Conservation (phyloP, 805 yeast genomes). For the Candida verbasci region DNA sequence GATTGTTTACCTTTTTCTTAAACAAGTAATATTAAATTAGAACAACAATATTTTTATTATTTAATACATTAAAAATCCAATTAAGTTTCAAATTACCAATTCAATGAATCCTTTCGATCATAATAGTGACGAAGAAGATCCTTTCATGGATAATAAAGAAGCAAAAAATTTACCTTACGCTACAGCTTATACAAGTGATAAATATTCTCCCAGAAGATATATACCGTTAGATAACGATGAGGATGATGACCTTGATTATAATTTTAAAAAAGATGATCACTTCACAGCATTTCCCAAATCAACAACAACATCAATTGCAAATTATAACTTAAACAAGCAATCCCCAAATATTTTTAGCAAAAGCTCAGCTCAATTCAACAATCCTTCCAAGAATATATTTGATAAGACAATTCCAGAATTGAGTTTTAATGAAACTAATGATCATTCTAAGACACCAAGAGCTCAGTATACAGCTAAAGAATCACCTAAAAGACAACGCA, state of each 20-base stretch:
- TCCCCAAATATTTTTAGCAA: slow-evolving; percentile 43
- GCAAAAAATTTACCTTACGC: slow-evolving; percentile 31
- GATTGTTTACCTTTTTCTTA: no score
- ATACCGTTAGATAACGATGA: slow-evolving; percentile 17
- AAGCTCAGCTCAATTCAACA: slow-evolving; percentile 23
- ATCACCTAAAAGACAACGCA: slow-evolving; percentile 60
- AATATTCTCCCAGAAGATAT: slow-evolving; percentile 34
- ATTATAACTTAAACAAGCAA: slow-evolving; percentile 18
- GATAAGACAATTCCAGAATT: slow-evolving; percentile 25
- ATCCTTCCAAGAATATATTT: slow-evolving; percentile 15
- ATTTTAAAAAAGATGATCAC: slow-evolving; percentile 5
- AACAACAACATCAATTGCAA: slow-evolving; percentile 8
- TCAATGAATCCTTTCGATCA: slow-evolving; percentile 33
- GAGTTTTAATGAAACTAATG: slow-evolving; percentile 8
- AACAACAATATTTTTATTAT: no score
- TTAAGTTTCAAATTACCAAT: neutral
- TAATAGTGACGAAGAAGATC: slow-evolving; percentile 17
- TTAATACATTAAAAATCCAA: no score
- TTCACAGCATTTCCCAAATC: slow-evolving; percentile 26
- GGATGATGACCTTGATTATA: slow-evolving; percentile 17
- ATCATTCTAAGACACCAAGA: slow-evolving; percentile 45
- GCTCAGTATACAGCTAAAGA: slow-evolving; percentile 65
- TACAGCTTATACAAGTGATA: slow-evolving; percentile 32
- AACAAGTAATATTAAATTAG: no score
- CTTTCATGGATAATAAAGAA: slow-evolving; percentile 26